These are phyloP conservation scores for Rhizopus stolonifer DNA, from an alignment of 371 early-diverging fungal species.

Conservation along the genomic window DNA sequence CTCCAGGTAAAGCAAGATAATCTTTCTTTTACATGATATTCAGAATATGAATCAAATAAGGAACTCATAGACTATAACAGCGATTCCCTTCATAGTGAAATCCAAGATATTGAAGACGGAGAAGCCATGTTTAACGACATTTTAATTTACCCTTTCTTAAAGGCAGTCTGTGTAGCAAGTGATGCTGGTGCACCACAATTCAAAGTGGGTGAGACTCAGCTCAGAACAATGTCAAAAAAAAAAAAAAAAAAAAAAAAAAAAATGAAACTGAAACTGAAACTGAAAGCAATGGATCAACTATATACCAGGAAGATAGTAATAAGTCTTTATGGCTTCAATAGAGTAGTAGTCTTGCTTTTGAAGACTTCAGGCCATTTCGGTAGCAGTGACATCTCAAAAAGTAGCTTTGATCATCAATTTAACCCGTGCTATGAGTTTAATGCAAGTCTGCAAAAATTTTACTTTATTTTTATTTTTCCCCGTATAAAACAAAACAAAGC, in stretches of 20 bases:
- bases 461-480: too few relatives aligned
- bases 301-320: slow-evolving; percentile 5
- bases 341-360: not conserved
- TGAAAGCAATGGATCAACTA: not conserved
- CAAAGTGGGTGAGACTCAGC: slow-evolving; percentile 7
- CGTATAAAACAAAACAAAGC: too few relatives aligned
- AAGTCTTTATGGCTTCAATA: not conserved
- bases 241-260: too few relatives aligned
- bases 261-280: not conserved
- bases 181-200: not conserved
- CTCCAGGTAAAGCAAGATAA: not conserved
- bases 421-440: too few relatives aligned
- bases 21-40: slow-evolving; percentile 2
- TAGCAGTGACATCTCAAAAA: not conserved
- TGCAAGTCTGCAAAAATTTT: too few relatives aligned
- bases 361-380: slow-evolving; percentile 3
- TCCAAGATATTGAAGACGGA: slow-evolving; percentile 9
- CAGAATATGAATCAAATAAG: slow-evolving; percentile 2
- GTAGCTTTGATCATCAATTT: slow-evolving; percentile 1
- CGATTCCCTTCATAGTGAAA: not conserved
- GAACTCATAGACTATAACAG: slow-evolving; percentile 5
- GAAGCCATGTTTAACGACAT: slow-evolving; percentile 11
- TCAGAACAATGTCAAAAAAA: not conserved
- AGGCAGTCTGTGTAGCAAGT: slow-evolving; percentile 2
- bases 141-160: slow-evolving; percentile 3